These are phyloP conservation scores for Seiridium unicorne DNA, from an alignment of 2,329 filamentous ascomycete genomes.

Conservation along the genomic window DNA sequence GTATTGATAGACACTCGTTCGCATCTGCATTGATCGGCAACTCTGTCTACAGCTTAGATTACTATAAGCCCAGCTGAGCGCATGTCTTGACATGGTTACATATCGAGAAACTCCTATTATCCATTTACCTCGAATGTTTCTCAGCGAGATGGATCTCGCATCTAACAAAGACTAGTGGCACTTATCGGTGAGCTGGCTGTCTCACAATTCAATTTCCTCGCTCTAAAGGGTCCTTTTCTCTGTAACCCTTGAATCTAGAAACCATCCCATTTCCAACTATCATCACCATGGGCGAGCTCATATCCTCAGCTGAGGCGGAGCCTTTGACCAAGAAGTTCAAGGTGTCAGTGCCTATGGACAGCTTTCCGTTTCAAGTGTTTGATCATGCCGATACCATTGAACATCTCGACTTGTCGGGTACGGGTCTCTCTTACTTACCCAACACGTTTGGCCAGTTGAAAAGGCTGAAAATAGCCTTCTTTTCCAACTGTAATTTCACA, in stretches of 20 bases:
- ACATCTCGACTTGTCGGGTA: constrained; percentile 47
- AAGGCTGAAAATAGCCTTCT: constrained; percentile 43
- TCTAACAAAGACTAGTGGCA: neutral
- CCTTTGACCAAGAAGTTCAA: constrained; percentile 30
- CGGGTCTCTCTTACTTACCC: constrained; percentile 38
- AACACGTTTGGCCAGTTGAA: constrained; percentile 36
- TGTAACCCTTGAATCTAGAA: neutral
- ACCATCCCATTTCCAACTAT: neutral
- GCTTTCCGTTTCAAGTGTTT: constrained; percentile 39
- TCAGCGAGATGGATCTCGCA: too few species aligned
- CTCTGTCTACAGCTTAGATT: too few species aligned
- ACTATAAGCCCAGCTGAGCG: too few species aligned
- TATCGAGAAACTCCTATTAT: too few species aligned
- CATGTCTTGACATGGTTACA: too few species aligned
- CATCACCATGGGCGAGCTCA: neutral
- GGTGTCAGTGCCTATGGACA: constrained; percentile 27
- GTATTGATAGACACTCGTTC: too few species aligned
- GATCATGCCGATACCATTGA: constrained; percentile 38
- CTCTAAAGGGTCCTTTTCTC: neutral
- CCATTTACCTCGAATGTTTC: too few species aligned
- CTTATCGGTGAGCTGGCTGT: neutral
- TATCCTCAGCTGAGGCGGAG: neutral
- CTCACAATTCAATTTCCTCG: neutral
- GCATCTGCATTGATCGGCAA: too few species aligned
- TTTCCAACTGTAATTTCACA: constrained; percentile 43